Evolutionary conservation across 169 alveolate species (phyloP).

Genomic region (Sarcocystis neurona): DNA sequence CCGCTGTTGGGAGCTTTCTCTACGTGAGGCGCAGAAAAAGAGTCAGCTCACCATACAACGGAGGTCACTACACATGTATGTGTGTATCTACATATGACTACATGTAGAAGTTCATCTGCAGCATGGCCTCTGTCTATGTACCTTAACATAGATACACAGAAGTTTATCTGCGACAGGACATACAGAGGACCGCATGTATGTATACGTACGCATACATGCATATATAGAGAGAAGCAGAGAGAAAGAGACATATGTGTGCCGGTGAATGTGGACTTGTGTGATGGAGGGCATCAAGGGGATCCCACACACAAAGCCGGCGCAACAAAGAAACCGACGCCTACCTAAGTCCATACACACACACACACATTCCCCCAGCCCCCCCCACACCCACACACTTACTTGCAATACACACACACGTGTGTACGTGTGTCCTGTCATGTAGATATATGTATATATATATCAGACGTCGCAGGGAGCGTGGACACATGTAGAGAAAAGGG

Average conservation of each 20-base stretch:
- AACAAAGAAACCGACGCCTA: not conserved
- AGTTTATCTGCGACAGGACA: not conserved
- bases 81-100: not conserved
- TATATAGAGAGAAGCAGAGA: not conserved
- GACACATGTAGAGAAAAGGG: too few relatives aligned
- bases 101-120: not conserved
- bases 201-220: not conserved
- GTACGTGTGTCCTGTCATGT: not conserved
- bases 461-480: too few relatives aligned
- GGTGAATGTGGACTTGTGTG: not conserved
- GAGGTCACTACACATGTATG: not conserved
- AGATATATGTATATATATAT: too few relatives aligned
- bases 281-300: not conserved
- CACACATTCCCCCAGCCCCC: not conserved
- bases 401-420: not conserved
- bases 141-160: not conserved
- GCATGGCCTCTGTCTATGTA: not conserved
- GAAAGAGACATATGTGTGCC: not conserved
- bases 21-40: too few relatives aligned
- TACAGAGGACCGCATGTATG: not conserved
- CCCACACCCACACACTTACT: not conserved
- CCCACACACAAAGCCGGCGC: not conserved
- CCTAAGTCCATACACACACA: not conserved
- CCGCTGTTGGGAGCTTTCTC: too few relatives aligned
- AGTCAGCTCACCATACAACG: too few relatives aligned